These are phyloP conservation scores for Kwoniella sp. DNA, from an alignment of 768 basidiomycete species.

Conservation along the genomic window DNA sequence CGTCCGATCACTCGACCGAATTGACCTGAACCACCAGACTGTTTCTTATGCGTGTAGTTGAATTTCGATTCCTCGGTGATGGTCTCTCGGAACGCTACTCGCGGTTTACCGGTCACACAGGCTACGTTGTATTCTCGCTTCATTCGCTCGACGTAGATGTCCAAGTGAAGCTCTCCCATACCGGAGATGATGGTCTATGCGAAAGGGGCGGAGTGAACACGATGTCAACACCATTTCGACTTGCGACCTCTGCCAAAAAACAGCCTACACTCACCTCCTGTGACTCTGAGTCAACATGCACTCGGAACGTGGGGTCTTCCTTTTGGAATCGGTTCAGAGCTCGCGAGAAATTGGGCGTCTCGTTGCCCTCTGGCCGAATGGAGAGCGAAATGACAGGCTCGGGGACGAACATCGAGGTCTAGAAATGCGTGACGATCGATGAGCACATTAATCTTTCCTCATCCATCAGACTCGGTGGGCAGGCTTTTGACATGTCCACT, in stretches of 20 bases:
- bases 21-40: constrained; percentile 95
- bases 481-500: constrained; percentile 39
- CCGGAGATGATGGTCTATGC: constrained; percentile 94
- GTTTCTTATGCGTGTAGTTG: constrained; percentile 94
- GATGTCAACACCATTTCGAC: neutral
- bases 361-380: constrained; percentile 85
- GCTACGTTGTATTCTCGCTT: constrained; percentile 93
- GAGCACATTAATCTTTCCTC: neutral
- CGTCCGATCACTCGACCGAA: constrained; percentile 89
- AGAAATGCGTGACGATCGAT: neutral
- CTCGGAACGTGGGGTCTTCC: constrained; percentile 98
- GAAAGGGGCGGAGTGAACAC: constrained; percentile 11
- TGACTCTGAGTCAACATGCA: constrained; percentile 89
- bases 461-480: neutral
- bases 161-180: constrained; percentile 98
- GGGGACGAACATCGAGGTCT: constrained; percentile 98
- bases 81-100: constrained; percentile 95
- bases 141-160: constrained; percentile 99
- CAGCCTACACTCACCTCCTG: constrained; percentile 69
- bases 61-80: constrained; percentile 81
- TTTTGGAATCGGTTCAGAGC: constrained; percentile 97
- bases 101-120: constrained; percentile 90
- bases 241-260: neutral
- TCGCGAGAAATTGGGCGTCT: constrained; percentile 94
- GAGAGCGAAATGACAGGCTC: constrained; percentile 97